Percentiles rank a stretch among this genome's conserved stretches.
phyloP scores from a whole-genome alignment of 305 asterid genomes.

The Lippia alba region DNA sequence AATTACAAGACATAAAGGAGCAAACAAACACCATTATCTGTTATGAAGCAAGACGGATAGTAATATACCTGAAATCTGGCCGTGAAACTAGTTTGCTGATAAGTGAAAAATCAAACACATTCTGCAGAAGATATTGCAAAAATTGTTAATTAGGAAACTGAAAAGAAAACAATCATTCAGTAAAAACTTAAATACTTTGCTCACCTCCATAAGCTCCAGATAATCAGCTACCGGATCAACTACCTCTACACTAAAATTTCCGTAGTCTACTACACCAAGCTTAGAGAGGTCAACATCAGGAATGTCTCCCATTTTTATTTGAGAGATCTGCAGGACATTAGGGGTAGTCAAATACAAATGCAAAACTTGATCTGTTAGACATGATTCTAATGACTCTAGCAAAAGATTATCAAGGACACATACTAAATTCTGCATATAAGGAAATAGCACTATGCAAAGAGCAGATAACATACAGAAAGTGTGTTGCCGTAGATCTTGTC shows the following conservation, averaged over 20 bases:
- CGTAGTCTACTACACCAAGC: slow-evolving; percentile 65
- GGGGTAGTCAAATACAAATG: slow-evolving; percentile 39
- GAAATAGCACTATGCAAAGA: slow-evolving; percentile 25
- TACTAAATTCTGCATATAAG: neutral
- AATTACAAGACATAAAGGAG: neutral
- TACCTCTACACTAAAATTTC: slow-evolving; percentile 83
- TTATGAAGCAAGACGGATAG: slow-evolving; percentile 8
- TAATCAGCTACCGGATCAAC: slow-evolving; percentile 93
- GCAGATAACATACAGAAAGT: slow-evolving; percentile 72
- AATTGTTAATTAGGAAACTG: slow-evolving; percentile 22
- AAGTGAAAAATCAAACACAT: slow-evolving; percentile 89
- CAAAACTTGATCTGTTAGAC: slow-evolving; percentile 16
- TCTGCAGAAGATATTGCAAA: slow-evolving; percentile 56
- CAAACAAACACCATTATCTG: neutral
- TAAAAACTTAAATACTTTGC: slow-evolving; percentile 25
- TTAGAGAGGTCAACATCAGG: slow-evolving; percentile 80
- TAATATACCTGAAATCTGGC: slow-evolving; percentile 78
- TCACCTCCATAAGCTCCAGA: slow-evolving; percentile 96
- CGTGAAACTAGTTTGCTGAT: slow-evolving; percentile 71
- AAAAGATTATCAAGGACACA: slow-evolving; percentile 18
- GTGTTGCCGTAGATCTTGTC: slow-evolving; percentile 98
- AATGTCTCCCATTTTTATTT: slow-evolving; percentile 80
- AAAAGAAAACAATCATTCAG: neutral
- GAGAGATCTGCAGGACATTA: slow-evolving; percentile 70
- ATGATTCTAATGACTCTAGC: neutral